Conservation (phyloP, 1,139 yeast species). For the Taiozyma sp. region DNA sequence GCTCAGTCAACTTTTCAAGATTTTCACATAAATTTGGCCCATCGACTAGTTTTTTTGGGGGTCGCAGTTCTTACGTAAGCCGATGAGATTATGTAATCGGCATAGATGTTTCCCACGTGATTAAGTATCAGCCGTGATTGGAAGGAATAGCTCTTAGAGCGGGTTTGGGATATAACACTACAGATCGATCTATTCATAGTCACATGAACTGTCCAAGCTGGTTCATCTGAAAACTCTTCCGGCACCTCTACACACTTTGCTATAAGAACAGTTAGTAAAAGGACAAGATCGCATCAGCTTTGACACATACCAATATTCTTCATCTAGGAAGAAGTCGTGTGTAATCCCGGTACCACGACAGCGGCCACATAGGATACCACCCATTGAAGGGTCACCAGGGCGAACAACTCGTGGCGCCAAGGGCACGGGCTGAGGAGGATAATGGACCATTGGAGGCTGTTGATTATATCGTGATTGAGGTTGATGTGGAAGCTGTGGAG, state of each 20-base stretch:
- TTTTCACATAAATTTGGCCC: background rate
- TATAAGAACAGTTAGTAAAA: background rate
- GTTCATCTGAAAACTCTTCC: slow-evolving; percentile 41
- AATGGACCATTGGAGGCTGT: slow-evolving; percentile 10
- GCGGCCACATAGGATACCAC: slow-evolving; percentile 72
- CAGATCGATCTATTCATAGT: background rate
- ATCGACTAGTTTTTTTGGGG: background rate
- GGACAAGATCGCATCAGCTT: background rate
- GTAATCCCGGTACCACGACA: slow-evolving; percentile 70
- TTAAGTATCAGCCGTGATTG: background rate
- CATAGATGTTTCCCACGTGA: background rate
- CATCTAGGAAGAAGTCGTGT: slow-evolving; percentile 24
- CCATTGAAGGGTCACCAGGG: slow-evolving; percentile 84
- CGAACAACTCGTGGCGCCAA: slow-evolving; percentile 29
- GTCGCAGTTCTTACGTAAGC: background rate
- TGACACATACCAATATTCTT: slow-evolving; percentile 1
- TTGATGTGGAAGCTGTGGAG: background rate
- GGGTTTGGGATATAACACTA: background rate
- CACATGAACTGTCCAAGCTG: background rate
- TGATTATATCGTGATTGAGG: background rate
- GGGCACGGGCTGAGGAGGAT: background rate
- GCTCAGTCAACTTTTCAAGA: background rate
- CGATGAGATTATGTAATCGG: background rate
- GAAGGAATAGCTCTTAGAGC: too few species aligned
- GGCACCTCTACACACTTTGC: slow-evolving; percentile 59